Conservation (phyloP, 2,329 filamentous ascomycete genomes). For the Claviceps humidiphila region DNA sequence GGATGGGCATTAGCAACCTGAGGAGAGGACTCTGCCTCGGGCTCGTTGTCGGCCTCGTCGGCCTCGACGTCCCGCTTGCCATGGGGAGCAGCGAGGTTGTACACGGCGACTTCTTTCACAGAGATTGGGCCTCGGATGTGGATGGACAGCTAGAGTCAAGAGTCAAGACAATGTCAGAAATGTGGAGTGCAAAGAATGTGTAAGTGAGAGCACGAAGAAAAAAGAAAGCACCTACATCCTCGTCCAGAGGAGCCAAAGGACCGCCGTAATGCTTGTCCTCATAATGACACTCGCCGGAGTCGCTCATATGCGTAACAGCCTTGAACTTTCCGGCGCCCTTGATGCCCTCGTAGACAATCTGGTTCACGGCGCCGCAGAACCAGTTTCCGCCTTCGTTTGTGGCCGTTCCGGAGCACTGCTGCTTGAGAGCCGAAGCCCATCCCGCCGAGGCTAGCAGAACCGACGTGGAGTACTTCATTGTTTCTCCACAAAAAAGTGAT, state of each 20-base stretch:
- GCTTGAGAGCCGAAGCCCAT: conserved; percentile 17
- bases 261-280: conserved; percentile 41
- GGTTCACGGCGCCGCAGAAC: conserved; percentile 51
- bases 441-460: conserved; percentile 16
- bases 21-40: neutral
- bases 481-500: neutral
- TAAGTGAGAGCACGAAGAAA: too few relatives aligned
- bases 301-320: conserved; percentile 47
- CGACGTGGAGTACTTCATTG: conserved; percentile 19
- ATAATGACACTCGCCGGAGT: conserved; percentile 39
- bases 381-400: conserved; percentile 40
- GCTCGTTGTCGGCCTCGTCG: neutral
- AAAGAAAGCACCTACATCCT: conserved; percentile 43
- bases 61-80: conserved; percentile 14
- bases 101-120: conserved; percentile 56
- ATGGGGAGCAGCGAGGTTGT: conserved; percentile 34
- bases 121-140: conserved; percentile 59
- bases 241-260: conserved; percentile 51
- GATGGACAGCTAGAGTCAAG: conserved; percentile 44
- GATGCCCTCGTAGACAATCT: conserved; percentile 55
- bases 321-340: conserved; percentile 49
- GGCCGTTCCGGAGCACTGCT: conserved; percentile 22
- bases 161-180: conserved; percentile 1
- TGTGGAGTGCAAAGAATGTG: neutral
- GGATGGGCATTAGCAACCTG: conserved; percentile 14